Base-by-base conservation (phyloP, 768 basidiomycete genomes). In the Boletus rubropictus region DNA sequence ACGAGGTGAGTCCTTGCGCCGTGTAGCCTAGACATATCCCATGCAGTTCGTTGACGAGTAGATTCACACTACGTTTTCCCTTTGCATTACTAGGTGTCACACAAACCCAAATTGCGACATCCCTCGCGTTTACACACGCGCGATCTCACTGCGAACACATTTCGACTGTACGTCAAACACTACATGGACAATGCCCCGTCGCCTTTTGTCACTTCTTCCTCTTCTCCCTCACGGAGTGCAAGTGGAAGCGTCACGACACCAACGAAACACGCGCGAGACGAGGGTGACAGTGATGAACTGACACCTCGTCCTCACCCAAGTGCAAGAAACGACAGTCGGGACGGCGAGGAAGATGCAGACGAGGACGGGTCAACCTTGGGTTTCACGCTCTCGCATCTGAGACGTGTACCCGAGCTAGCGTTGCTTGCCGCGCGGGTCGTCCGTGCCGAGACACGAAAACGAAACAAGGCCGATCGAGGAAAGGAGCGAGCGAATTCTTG, bases 121-220 rank as follows among this genome's bases (percentile, higher is more conserved):
- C 88, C 87, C 1, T 81, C 82, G 0, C 75, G 82, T 33, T 67
- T 89, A 22, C 82, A 76, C 46, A 76, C 79, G 0, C 71, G 72
- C 17, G 84, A 89, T 46, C 77, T 90, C 22, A 89, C 79, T 2
- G 75, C 71, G 3, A 83, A 83, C 50, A 84, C 80, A 0, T 86
- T 90, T 60, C 75, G 83, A 10, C 75, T 86, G 32, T 88, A 90
- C 55, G 54, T 90, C 50, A 87, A 86, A 53, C 82, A 89, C 54
- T 89, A 80, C 63, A 84, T 90, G 82, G 80, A 86, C 55, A 71
- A 81, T 55, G 74, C 72, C 0, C 67, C 31, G 41, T 58, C 42
- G 0, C 42, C 44, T 1, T 52, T 42, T 22, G 28, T 28, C n/a
- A 8, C 12, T 18, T 28, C 47, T 3, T 33, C n/a, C 2, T 10